Evolutionary conservation across 805 yeast genomes (phyloP).

Genomic region (Yueomyces sinensis): DNA sequence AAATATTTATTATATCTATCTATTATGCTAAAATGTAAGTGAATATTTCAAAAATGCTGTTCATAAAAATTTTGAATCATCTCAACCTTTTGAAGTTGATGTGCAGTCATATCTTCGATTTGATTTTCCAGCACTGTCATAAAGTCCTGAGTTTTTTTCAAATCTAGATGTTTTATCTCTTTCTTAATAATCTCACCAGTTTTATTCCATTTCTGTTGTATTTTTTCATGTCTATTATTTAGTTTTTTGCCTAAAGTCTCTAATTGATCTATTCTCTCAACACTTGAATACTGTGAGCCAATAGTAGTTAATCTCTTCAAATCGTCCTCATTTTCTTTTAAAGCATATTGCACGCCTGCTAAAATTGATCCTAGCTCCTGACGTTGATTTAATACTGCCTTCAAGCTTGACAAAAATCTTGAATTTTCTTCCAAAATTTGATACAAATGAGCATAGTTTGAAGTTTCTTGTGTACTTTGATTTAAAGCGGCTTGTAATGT

Average conservation of each 20-base stretch:
- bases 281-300: too few species aligned
- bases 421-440: conserved; percentile 58
- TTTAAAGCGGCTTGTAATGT: neutral
- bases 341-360: conserved; percentile 34
- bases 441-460: conserved; percentile 2
- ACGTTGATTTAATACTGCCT: conserved; percentile 61
- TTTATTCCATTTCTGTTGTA: conserved; percentile 44
- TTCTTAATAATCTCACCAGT: conserved; percentile 51
- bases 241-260: conserved; percentile 46
- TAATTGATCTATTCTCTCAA: conserved; percentile 48
- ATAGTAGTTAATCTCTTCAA: conserved; percentile 1
- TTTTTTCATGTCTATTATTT: conserved; percentile 38
- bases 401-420: conserved; percentile 62
- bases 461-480: neutral
- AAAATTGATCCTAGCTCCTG: conserved; percentile 37
- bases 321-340: conserved; percentile 1
- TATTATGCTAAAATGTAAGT: too few species aligned
- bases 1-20: too few species aligned
- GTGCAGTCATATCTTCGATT: neutral
- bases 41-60: too few species aligned
- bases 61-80: too few species aligned
- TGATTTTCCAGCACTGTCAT: conserved; percentile 24
- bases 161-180: conserved; percentile 58
- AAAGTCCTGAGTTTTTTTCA: conserved; percentile 68
- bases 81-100: too few species aligned